Percentiles rank a stretch among this genome's conserved stretches.
phyloP scores from a whole-genome alignment of 2,329 filamentous ascomycete genomes.

The Chaetomiaceae sp. region DNA sequence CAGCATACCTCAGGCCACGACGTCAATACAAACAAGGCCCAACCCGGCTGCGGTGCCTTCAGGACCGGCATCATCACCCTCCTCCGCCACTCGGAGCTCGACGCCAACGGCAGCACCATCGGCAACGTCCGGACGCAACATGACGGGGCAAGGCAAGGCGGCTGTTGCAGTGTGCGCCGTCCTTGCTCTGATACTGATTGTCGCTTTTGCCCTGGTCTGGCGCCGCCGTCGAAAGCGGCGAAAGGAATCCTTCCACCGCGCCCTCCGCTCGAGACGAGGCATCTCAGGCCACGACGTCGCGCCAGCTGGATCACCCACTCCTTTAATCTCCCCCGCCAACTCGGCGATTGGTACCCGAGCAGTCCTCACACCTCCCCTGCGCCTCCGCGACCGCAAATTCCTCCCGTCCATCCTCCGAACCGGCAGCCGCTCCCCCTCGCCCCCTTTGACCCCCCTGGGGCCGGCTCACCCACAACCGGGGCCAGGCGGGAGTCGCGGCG shows the following conservation, averaged over 20 bases:
- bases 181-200: slow-evolving; percentile 36
- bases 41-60: not conserved
- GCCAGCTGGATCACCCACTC: slow-evolving; percentile 37
- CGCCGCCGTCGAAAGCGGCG: slow-evolving; percentile 32
- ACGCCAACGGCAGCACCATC: slow-evolving; percentile 10
- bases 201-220: slow-evolving; percentile 36
- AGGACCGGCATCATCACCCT: not conserved
- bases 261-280: slow-evolving; percentile 25
- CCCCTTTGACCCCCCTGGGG: slow-evolving; percentile 30
- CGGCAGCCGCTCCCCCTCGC: slow-evolving; percentile 27
- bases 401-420: slow-evolving; percentile 36
- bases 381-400: slow-evolving; percentile 43
- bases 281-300: slow-evolving; percentile 24
- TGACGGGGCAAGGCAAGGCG: slow-evolving; percentile 40
- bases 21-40: not conserved
- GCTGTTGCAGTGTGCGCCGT: slow-evolving; percentile 43
- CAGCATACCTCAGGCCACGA: not conserved
- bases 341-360: slow-evolving; percentile 26
- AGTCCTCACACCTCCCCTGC: slow-evolving; percentile 43
- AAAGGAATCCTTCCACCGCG: slow-evolving; percentile 19
- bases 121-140: slow-evolving; percentile 26
- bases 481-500: slow-evolving; percentile 2
- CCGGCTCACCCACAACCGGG: slow-evolving; percentile 24
- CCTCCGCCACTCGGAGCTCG: not conserved
- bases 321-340: slow-evolving; percentile 38